Evolutionary conservation across 192 early-diverging fungal species (phyloP).

Genomic region (Jimgerdemannia lactiflua): DNA sequence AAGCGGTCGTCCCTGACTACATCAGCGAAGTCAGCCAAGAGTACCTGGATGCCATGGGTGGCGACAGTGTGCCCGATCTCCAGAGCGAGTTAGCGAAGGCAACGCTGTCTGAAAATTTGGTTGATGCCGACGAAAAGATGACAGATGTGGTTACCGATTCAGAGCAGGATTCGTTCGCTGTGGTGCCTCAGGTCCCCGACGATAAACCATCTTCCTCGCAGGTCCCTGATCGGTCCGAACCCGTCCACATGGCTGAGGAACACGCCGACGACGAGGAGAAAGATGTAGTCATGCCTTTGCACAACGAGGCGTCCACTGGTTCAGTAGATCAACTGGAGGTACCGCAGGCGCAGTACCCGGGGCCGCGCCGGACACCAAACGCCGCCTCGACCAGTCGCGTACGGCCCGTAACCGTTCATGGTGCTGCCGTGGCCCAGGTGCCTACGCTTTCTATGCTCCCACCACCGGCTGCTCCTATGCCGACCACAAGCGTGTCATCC

Average conservation of each 20-base stretch:
- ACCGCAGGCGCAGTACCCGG: background rate
- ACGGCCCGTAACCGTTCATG: background rate
- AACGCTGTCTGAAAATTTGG: slow-evolving; percentile 25
- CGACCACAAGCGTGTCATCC: background rate
- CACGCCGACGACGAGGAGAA: background rate
- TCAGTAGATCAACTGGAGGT: background rate
- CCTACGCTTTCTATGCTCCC: background rate
- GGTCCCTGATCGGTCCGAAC: background rate
- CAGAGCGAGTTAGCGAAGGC: slow-evolving; percentile 10
- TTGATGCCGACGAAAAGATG: slow-evolving; percentile 25
- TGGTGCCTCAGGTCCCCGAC: background rate
- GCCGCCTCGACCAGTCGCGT: background rate
- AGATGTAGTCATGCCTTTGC: background rate
- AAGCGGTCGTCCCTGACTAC: slow-evolving; percentile 17
- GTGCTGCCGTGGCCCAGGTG: background rate
- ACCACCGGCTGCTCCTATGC: background rate
- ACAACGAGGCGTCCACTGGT: background rate
- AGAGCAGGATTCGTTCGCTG: background rate
- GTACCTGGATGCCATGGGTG: slow-evolving; percentile 11
- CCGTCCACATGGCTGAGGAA: background rate
- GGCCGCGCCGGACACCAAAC: background rate
- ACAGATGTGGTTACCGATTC: slow-evolving; percentile 12
- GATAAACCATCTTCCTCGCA: background rate
- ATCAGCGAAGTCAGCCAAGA: slow-evolving; percentile 27
- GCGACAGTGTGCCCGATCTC: slow-evolving; percentile 9